Evolutionary conservation across 306 rosid genomes (phyloP), one percentile per base, ranked within the genome.

Genomic region (Vigna radiata): DNA sequence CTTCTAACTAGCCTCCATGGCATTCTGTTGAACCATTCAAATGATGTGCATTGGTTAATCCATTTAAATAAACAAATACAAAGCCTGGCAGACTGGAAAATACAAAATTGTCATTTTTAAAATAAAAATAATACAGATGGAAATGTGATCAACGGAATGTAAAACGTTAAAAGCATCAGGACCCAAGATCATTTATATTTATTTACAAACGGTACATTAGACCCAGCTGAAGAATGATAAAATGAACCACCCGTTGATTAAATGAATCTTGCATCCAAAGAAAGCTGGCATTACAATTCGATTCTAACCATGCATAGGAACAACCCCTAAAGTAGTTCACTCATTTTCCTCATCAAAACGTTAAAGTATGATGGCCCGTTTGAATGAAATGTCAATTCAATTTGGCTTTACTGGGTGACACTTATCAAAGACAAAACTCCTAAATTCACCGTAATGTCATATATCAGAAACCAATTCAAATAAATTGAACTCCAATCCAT

Each of bases 1-100:
- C 68, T 70, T 63, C 82, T 79, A 85, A 54, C 68, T 78, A 69
- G 59, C 47, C 59, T 74, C 83, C 85, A 85, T 81, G 55, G 19
- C 49, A 70, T 53, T 60, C 58, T 68, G 52, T 61, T 67, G 19
- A 52, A 46, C 63, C 72, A 71, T 68, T 72, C 21, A 53, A 59
- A 17, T 81, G 72, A 72, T 23, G 62, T 53, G 47, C 65, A 81
- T 39, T 47, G 62, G 15, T 62, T 66, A 77, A 27, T 29, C 61
- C 81, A 78, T 62, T 75, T 21, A 64, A 73, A 68, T 33, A 75
- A 56, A 81, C 43, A 68, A 65, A 74, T 48, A 81, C 36, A 68
- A 65, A 19, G 53, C 80, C 82, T 78, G 71, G 56, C 15, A 75
- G 77, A 63, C 39, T 68, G 75, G 50, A 64, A 80, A 62, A 36